Evolutionary conservation across 2,329 filamentous ascomycete species (phyloP), one percentile per base, ranked within the genome.

Genomic region (Xylariaceae sp.): DNA sequence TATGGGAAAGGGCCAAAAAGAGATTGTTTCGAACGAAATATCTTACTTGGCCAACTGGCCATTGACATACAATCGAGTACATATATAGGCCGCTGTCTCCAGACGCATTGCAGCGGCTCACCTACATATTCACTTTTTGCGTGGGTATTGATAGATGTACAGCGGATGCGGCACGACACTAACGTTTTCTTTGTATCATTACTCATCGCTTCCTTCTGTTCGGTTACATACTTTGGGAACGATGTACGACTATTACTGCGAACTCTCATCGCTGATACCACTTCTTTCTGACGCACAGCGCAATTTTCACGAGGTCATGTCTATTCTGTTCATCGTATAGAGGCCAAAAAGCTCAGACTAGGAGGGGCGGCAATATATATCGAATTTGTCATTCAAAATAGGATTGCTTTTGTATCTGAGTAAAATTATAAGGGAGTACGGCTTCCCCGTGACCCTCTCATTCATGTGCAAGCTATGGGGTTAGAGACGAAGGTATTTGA

Each of bases 151-250:
- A 48, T 53, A 50, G 39, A 36, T 52, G 50, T 23, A n/a, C n/a
- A 37, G 57, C 43, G 42, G 44, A 59, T 15, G 50, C 29, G 35
- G 20, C 44, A 57, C 47, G 53, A 37, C 29, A 44, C 15, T 32
- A 26, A 44, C 43, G 43, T 35, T 33, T 44, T 30, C 15, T 11
- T 35, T 41, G 29, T 46, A 9, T 33, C 40, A 9, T 16, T 27
- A 24, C n/a, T 40, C 16, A 32, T 33, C 21, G 9, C 35, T 35
- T 33, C 6, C 26, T 45, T 45, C 23, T 32, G 4, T 46, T 45
- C 24, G n/a, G 32, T 15, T 30, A 27, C 26, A n/a, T 30, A 32
- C n/a, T 20, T 18, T 18, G 26, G 45, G 26, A 36, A 29, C 16
- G 33, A 20, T 37, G 13, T 36, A 52, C n/a, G 26, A 15, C 21